A percentile compares a stretch with the other conserved stretches of the same genome.
phyloP scores from a whole-genome alignment of 2,329 filamentous ascomycete genomes.

The Ophiognomonia clavigignenti-juglandacearum region DNA sequence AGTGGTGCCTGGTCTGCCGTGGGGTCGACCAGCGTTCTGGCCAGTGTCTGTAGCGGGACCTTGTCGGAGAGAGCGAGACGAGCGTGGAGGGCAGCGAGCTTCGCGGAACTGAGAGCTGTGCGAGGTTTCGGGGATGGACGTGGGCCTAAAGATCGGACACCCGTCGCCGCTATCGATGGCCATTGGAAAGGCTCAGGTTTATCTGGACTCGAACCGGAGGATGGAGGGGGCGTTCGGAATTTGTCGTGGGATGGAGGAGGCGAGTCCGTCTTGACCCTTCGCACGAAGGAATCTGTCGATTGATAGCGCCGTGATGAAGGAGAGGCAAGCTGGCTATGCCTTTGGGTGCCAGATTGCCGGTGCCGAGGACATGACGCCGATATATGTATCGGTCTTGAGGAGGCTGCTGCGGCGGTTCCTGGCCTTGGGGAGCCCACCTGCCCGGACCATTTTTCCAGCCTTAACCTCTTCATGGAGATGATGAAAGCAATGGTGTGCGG shows the following conservation, averaged over 20 bases:
- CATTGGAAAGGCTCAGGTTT: constrained; percentile 19
- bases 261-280: constrained; percentile 9
- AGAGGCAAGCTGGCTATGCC: constrained; percentile 17
- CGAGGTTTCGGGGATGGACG: constrained; percentile 65
- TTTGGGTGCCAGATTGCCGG: not conserved
- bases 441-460: constrained; percentile 53
- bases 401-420: constrained; percentile 24
- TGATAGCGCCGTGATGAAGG: constrained; percentile 21
- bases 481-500: constrained; percentile 12
- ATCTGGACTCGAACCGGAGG: no score
- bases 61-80: constrained; percentile 77
- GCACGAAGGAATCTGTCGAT: constrained; percentile 24
- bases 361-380: constrained; percentile 12
- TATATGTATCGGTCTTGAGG: constrained; percentile 19
- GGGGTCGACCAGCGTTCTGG: constrained; percentile 76
- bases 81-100: constrained; percentile 88
- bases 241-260: constrained; percentile 10
- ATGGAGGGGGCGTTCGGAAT: constrained; percentile 5
- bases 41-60: constrained; percentile 81
- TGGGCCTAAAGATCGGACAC: constrained; percentile 7
- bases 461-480: constrained; percentile 55
- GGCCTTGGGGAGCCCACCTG: constrained; percentile 51
- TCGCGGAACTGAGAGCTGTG: constrained; percentile 68
- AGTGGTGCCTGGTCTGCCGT: constrained; percentile 74
- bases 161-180: constrained; percentile 36